Evolutionary conservation across 2,329 filamentous ascomycete genomes (phyloP).

Genomic region (Cordyceps cateniannulata): DNA sequence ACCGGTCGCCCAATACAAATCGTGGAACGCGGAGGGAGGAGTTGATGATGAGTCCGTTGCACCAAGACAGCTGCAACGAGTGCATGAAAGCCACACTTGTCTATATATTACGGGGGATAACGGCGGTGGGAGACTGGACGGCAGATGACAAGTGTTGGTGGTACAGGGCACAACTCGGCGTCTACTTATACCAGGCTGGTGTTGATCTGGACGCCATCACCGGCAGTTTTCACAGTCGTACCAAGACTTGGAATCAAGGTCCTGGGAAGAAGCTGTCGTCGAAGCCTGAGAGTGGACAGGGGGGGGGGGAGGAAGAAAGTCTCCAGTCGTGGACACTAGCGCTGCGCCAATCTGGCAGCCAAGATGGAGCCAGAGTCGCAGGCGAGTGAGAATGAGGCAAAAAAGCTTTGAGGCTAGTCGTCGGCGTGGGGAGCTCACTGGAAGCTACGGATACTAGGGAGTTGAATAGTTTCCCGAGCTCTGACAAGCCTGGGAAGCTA

Average conservation of each 20-base stretch:
- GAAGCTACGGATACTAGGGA: neutral
- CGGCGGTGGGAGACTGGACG: neutral
- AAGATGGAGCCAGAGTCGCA: conserved; percentile 8
- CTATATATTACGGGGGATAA: neutral
- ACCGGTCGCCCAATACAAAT: neutral
- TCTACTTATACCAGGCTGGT: neutral
- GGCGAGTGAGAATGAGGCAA: neutral
- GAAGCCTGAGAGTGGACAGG: neutral
- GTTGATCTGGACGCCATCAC: neutral
- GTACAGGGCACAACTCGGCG: neutral
- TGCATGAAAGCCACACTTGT: neutral
- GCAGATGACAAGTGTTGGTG: neutral
- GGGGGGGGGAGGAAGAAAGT: neutral
- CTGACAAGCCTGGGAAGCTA: neutral
- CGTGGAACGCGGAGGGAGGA: neutral
- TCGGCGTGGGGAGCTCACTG: neutral
- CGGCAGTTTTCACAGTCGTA: neutral
- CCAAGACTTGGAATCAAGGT: neutral
- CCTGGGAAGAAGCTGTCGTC: neutral
- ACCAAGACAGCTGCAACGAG: neutral
- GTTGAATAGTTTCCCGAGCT: too few species aligned
- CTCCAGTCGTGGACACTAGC: conserved; percentile 2
- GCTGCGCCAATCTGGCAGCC: conserved; percentile 10
- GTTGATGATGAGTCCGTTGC: neutral
- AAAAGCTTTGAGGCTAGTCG: neutral